These are phyloP conservation scores for Microdochium paspali DNA, from an alignment of 2,329 filamentous ascomycete genomes.

Conservation along the genomic window DNA sequence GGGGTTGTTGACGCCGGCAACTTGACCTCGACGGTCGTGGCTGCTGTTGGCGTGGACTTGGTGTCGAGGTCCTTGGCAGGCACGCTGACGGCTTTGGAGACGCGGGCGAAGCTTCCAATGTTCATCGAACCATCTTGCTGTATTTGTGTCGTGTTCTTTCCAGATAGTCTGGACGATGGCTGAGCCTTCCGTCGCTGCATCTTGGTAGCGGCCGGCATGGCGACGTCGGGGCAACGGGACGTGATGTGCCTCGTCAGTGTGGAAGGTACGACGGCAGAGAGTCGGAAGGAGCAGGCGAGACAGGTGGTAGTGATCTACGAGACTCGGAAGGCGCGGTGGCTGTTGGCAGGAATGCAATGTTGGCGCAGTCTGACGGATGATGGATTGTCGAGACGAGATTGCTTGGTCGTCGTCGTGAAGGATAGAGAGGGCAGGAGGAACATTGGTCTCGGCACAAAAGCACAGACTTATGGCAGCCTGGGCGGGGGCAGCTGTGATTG, in stretches of 20 bases:
- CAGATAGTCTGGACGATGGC: conserved; percentile 5
- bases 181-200: conserved; percentile 11
- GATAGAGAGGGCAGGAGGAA: not conserved
- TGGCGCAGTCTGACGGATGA: not conserved
- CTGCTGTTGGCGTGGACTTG: conserved; percentile 12
- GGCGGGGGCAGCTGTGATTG: not conserved
- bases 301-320: not conserved
- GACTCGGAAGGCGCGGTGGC: not conserved
- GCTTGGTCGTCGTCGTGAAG: not conserved
- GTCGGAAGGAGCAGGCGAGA: not conserved
- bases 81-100: conserved; percentile 29
- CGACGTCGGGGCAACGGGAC: conserved; percentile 4
- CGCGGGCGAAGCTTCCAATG: conserved; percentile 35
- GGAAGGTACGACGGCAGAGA: conserved; percentile 4
- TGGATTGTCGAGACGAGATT: not conserved
- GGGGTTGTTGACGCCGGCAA: conserved; percentile 23
- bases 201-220: conserved; percentile 18
- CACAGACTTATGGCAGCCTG: not conserved
- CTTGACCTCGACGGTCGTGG: conserved; percentile 27
- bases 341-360: not conserved
- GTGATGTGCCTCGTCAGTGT: conserved; percentile 1
- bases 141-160: conserved; percentile 8
- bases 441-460: not conserved
- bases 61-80: conserved; percentile 24
- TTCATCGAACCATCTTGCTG: conserved; percentile 18